Evolutionary conservation across 2,329 filamentous ascomycete genomes (phyloP), one percentile per base, ranked within the genome.

Genomic region (Drechslerella coelobrocha): DNA sequence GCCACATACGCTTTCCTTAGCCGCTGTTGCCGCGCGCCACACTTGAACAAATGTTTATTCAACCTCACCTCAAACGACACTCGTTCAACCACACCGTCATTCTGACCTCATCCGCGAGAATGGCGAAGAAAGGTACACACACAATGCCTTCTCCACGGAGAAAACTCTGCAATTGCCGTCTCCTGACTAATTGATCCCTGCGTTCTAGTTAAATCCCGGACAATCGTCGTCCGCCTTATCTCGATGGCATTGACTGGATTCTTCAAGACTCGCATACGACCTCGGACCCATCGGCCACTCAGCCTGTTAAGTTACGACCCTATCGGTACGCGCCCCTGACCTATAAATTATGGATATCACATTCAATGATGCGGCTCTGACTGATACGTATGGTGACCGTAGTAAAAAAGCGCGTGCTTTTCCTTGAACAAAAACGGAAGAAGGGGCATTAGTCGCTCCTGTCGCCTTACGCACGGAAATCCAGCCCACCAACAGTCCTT

Each of bases 291-390:
- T 73, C 84, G 89, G 47, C 92, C 95, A 62, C 85, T 99, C 81
- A 95, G 92, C 82, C 94, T 99, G 91, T 83, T 99, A 76, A 99
- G 99, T 83, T 99, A 99, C 81, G 94, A 99, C 79, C 94, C 94
- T 43, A 92, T 99, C 74, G 89, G 91, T 96, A 86, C 74, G 85
- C 79, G 12, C 39, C 31, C 37, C 19, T 23, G 39, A 31, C 2
- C 23, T n/a, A 1, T 21, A 8, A 10, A 9, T 31, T 26, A 6
- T 1, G 73, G n/a, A 12, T 37, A 17, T 17, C 12, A 29, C 17
- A 47, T 10, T 52, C 7, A 12, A 7, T 39, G 51, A 1, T 43
- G 21, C 45, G 10, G 37, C 9, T 31, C 37, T 12, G 41, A 2
- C 57, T 65, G 34, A 63, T 43, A 17, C 23, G 12, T 5, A 19